Base-by-base conservation (phyloP, 805 yeast genomes). In the Starmerella cellae region DNA sequence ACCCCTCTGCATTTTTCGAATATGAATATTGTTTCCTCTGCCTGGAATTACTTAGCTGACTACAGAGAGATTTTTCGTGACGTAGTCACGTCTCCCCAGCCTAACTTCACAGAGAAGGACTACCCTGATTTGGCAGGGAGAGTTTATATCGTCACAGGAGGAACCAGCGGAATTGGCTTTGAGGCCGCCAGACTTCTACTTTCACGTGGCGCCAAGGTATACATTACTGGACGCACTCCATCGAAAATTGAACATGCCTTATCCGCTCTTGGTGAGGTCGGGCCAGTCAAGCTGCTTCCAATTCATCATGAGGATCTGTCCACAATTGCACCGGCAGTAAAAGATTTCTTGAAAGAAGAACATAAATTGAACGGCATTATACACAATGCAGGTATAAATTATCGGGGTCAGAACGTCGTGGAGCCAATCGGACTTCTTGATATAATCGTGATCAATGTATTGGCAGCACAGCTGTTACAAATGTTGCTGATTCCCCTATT, bases 401-500 rank as follows among this genome's bases (percentile, higher is more conserved):
- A 45, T 42, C 43, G 48, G 16, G 54, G 54, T 5, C 42, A 43
- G 32, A 43, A 46, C 31, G 24, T 36, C 10, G 13, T 46, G 2
- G 41, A 36, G 37, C 43, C 38, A 13, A 32, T 13, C 4, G 48
- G 47, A 4, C 30, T 33, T 8, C 39, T 49, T 17, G 66, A 60
- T 41, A 73, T 70, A 38, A 41, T 65, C 20, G 70, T 67, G 40
- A 60, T 70, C 41, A 73, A 71, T 50, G 66, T 55, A 5, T 46
- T 73, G 8, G 73, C 70, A 3, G 71, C 69, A 24, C 68, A 63
- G 35, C 50, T 70, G 19, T 53, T 72, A 19, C 66, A 69, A 44
- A 56, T 58, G 39, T 37, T 41, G 24, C 29, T 54, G 18, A 39
- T 38, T 23, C 67, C 67, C 4, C 42, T 68, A 2, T 44, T 72